phyloP scores from a whole-genome alignment of 805 yeast genomes.

The Saccharomycopsis vini region DNA sequence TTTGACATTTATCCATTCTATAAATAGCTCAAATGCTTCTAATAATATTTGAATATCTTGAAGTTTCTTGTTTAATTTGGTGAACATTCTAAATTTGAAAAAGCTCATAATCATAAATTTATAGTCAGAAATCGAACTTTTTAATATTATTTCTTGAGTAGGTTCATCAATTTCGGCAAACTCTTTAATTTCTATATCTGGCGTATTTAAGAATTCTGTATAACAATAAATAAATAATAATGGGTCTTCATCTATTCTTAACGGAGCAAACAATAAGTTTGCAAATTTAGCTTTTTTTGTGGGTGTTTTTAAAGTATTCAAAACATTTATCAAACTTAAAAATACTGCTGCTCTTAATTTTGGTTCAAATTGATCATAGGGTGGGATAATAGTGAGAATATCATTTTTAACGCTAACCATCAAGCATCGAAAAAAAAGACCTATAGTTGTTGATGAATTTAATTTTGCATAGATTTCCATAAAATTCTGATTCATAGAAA shows the following conservation, averaged over 20 bases:
- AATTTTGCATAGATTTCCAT: background rate
- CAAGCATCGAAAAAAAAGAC: background rate
- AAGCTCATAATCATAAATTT: constrained; percentile 1
- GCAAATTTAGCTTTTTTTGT: background rate
- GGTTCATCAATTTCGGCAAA: background rate
- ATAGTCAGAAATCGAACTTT: constrained; percentile 1
- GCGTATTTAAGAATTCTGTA: constrained; percentile 1
- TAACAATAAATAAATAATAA: constrained; percentile 17
- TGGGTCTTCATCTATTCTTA: constrained; percentile 25
- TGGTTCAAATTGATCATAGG: background rate
- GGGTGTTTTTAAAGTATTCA: constrained; percentile 12
- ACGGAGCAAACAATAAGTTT: constrained; percentile 22
- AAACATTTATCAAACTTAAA: background rate
- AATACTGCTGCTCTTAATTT: background rate
- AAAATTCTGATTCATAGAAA: background rate
- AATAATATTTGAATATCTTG: constrained; percentile 1
- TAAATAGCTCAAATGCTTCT: constrained; percentile 3
- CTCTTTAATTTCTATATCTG: background rate
- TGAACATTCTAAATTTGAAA: constrained; percentile 7
- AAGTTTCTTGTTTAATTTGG: constrained; percentile 1
- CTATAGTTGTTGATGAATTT: background rate
- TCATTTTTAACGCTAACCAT: background rate
- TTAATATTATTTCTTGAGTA: background rate
- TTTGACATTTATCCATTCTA: constrained; percentile 6
- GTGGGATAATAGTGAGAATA: background rate